These are phyloP conservation scores for Cubamyces sp. DNA, from an alignment of 768 basidiomycete genomes.

Conservation along the genomic window DNA sequence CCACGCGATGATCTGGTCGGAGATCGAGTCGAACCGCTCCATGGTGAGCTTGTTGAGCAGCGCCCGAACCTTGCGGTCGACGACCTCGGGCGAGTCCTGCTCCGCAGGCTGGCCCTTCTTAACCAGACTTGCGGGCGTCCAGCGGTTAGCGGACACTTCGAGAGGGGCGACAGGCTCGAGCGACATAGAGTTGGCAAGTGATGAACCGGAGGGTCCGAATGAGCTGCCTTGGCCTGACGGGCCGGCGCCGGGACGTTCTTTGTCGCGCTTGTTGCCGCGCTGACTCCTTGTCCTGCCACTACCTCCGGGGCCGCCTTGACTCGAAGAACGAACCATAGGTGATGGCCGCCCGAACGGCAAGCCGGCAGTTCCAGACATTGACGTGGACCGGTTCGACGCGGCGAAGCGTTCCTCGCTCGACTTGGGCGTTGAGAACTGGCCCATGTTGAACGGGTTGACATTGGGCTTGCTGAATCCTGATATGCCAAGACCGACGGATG, in stretches of 20 bases:
- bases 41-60: conserved; percentile 95
- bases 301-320: conserved; percentile 52
- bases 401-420: conserved; percentile 75
- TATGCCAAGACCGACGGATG: conserved; percentile 54
- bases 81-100: conserved; percentile 76
- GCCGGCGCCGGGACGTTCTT: conserved; percentile 47
- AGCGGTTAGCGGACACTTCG: conserved; percentile 78
- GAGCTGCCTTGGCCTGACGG: conserved; percentile 31
- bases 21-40: conserved; percentile 96
- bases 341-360: conserved; percentile 54
- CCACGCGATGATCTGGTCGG: conserved; percentile 93
- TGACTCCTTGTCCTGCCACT: conserved; percentile 75
- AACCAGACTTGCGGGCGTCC: conserved; percentile 54
- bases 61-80: conserved; percentile 91
- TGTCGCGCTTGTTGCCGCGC: conserved; percentile 80
- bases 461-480: conserved; percentile 40
- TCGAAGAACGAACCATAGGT: conserved; percentile 65
- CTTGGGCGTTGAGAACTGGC: conserved; percentile 65
- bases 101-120: conserved; percentile 47
- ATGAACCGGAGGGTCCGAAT: conserved; percentile 12
- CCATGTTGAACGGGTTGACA: conserved; percentile 56
- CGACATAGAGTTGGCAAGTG: conserved; percentile 34
- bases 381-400: conserved; percentile 56
- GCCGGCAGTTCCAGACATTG: conserved; percentile 51
- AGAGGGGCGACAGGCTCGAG: conserved; percentile 80